Evolutionary conservation across 257 asterid species (phyloP), one percentile per base, ranked within the genome.

Genomic region (Nicotiana undulata): DNA sequence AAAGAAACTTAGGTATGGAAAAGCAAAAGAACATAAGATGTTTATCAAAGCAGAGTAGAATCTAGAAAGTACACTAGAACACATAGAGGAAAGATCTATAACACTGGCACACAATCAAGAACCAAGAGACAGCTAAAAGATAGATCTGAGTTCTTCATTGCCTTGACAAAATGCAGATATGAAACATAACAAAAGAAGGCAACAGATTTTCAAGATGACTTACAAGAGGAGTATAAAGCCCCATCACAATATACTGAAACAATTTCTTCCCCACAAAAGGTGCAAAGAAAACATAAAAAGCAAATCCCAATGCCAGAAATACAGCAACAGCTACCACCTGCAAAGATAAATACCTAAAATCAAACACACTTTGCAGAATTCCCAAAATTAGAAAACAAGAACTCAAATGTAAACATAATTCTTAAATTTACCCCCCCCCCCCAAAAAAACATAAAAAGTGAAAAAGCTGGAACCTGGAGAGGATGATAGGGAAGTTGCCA

Each of bases 401-500:
- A 0, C 61, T 49, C 8, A 49, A 74, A 15, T 74, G 61, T 74
- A 15, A 9, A 24, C 24, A 74, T 15, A 22, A 70, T 40, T n/a
- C n/a, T n/a, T 40, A 68, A 31, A 37, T 11, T 29, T 9, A 46
- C 8, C 17, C 51, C 18, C 4, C 0, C 75, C 31, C 10, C 8
- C 26, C 6, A 75, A 24, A 37, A 11, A 31, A 58, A 15, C 18
- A 24, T 24, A 49, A 40, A 63, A 53, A 84, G 11, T 58, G 53
- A 66, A 65, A 46, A 15, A 37, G 29, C 24, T 5, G 83, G 83
- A 83, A 95, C 99, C 98, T 96, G 99, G 82, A 96, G 94, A 83
- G 99, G 98, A 88, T 96, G 99, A 82, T 96, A 94, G 77, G 99
- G 99, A 85, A 96, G 99, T 85, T 96, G 94, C 99, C 99, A 96